phyloP scores from a whole-genome alignment of 2,329 filamentous ascomycete species.

The Ophiostoma tasmaniense region DNA sequence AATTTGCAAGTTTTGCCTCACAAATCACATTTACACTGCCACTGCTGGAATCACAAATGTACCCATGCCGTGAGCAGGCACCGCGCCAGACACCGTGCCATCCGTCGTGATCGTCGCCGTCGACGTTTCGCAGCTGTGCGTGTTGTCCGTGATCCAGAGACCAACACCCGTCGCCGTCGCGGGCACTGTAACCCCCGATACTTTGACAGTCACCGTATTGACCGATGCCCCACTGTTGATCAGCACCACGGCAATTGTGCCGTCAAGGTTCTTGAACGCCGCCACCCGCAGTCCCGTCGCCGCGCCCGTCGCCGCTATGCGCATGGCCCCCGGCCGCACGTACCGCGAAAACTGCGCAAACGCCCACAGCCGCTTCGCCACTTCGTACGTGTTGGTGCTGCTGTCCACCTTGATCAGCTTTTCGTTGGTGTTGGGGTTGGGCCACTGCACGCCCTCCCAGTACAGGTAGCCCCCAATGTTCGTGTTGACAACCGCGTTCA shows the following conservation, averaged over 20 bases:
- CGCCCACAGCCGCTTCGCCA: conserved; percentile 19
- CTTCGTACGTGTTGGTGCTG: conserved; percentile 28
- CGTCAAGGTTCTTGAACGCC: neutral
- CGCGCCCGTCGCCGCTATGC: neutral
- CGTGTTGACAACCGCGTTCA: conserved; percentile 39
- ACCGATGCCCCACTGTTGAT: neutral
- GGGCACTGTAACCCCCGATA: neutral
- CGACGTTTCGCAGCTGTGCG: conserved; percentile 22
- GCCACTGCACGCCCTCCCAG: conserved; percentile 39
- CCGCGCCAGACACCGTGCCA: conserved; percentile 9
- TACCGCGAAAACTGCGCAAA: neutral
- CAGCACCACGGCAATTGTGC: neutral
- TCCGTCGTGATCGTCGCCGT: conserved; percentile 20
- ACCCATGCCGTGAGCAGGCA: neutral
- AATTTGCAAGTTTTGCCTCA: neutral
- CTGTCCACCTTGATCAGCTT: conserved; percentile 28
- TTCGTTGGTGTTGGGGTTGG: conserved; percentile 30
- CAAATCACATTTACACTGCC: neutral
- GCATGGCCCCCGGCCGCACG: neutral
- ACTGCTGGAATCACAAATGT: neutral
- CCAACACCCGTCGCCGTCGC: conserved; percentile 11
- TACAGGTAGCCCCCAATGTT: conserved; percentile 46
- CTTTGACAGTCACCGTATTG: neutral
- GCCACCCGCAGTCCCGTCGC: neutral
- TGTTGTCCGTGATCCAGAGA: conserved; percentile 23